phyloP scores from a whole-genome alignment of 179 eudicot genomes.

The Drosera spatulata region DNA sequence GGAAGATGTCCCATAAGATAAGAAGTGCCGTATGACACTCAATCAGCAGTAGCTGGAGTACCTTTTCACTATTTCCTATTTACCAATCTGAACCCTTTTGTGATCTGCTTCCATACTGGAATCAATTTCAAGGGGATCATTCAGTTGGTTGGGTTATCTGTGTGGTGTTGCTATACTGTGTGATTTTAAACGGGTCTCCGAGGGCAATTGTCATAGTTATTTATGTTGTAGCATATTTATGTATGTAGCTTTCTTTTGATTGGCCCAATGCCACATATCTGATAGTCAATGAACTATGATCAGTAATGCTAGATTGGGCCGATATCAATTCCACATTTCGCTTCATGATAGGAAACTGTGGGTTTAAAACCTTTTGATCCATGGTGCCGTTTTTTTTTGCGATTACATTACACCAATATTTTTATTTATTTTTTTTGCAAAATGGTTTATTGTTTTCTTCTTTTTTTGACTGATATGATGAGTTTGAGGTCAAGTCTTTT shows the following conservation, averaged over 20 bases:
- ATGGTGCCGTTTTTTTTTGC: conserved; percentile 40
- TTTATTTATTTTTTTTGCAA: too few relatives aligned
- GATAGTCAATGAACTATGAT: conserved; percentile 33
- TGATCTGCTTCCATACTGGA: conserved; percentile 1
- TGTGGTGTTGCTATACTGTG: conserved; percentile 10
- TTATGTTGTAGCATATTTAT: background rate
- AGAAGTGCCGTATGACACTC: conserved; percentile 71
- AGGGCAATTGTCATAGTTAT: conserved; percentile 5
- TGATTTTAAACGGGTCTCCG: conserved; percentile 55
- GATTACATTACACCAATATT: conserved; percentile 18
- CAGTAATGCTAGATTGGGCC: conserved; percentile 43
- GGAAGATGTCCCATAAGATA: conserved; percentile 39
- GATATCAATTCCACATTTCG: conserved; percentile 21
- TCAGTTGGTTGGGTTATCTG: conserved; percentile 15
- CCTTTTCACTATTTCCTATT: conserved; percentile 12
- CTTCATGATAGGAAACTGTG: conserved; percentile 48
- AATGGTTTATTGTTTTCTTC: too few relatives aligned
- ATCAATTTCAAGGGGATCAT: background rate
- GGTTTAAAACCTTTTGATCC: conserved; percentile 11
- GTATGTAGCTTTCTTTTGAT: background rate
- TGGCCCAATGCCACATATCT: conserved; percentile 48
- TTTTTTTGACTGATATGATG: too few relatives aligned
- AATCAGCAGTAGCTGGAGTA: conserved; percentile 12
- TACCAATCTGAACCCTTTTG: conserved; percentile 7
- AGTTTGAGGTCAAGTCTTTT: too few relatives aligned